Percentiles rank a stretch among this genome's conserved stretches.
Evolutionary conservation across 495 filamentous ascomycete genomes (phyloP).

Genomic region (Astrocystis sublimbata): DNA sequence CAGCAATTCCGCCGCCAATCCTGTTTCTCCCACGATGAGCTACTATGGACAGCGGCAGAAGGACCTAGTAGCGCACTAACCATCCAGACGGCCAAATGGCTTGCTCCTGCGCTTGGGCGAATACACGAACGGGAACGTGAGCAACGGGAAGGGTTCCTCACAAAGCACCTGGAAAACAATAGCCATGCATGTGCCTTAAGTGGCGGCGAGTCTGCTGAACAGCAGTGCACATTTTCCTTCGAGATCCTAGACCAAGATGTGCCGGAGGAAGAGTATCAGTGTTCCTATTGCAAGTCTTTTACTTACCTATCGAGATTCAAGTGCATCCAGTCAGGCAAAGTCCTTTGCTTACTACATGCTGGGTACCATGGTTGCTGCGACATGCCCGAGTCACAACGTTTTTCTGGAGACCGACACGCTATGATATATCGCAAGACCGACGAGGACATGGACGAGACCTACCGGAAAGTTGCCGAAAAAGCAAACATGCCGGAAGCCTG

Average conservation of each 20-base stretch:
- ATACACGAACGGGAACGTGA: conserved; percentile 70
- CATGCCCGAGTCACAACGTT: conserved; percentile 57
- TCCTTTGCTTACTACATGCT: conserved; percentile 76
- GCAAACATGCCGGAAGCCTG: conserved; percentile 83
- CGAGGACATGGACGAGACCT: conserved; percentile 62
- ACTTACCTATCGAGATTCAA: conserved; percentile 88
- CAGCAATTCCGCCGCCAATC: conserved; percentile 88
- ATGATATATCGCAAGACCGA: conserved; percentile 76
- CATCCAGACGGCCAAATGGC: conserved; percentile 92
- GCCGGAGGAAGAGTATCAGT: conserved; percentile 87
- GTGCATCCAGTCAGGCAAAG: conserved; percentile 74
- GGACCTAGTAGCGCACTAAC: conserved; percentile 68
- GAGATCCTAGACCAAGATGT: conserved; percentile 69
- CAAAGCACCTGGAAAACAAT: conserved; percentile 59
- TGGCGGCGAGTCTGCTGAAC: conserved; percentile 39
- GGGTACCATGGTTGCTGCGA: conserved; percentile 80
- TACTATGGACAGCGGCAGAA: conserved; percentile 81
- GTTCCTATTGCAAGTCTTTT: conserved; percentile 88
- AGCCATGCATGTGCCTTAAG: conserved; percentile 47
- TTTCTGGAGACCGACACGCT: conserved; percentile 63
- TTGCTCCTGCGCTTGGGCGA: conserved; percentile 81
- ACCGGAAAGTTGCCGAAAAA: conserved; percentile 81
- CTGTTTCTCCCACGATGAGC: conserved; percentile 95
- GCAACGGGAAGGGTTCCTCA: conserved; percentile 66
- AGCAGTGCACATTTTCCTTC: conserved; percentile 44